Evolutionary conservation across 2,329 filamentous ascomycete genomes (phyloP).

Genomic region (Cercospora zeae-maydis): DNA sequence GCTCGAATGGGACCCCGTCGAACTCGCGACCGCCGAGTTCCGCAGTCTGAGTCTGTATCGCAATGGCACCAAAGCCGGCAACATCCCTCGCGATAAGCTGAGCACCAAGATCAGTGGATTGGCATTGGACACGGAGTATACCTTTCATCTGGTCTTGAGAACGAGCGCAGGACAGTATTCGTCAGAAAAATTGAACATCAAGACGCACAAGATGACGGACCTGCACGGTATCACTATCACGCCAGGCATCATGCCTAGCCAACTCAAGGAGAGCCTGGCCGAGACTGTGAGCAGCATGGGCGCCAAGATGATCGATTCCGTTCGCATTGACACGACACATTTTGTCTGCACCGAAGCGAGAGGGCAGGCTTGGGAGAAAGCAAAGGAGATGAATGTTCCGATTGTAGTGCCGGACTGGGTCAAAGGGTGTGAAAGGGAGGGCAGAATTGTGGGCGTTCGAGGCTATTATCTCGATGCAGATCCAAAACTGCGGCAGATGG

Average conservation of each 20-base stretch:
- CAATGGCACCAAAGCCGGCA: conserved; percentile 94
- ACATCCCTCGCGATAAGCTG: conserved; percentile 85
- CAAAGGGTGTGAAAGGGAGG: conserved; percentile 89
- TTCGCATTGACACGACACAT: conserved; percentile 96
- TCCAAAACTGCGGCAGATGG: conserved; percentile 57
- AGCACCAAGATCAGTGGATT: conserved; percentile 96
- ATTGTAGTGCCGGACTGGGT: conserved; percentile 97
- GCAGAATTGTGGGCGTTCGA: conserved; percentile 86
- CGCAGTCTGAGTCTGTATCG: conserved; percentile 87
- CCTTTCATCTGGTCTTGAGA: conserved; percentile 85
- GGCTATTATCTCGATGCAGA: conserved; percentile 94
- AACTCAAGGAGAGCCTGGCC: conserved; percentile 68
- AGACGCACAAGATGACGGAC: conserved; percentile 98
- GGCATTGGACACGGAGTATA: conserved; percentile 94
- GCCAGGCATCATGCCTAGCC: conserved; percentile 74
- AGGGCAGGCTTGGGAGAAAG: conserved; percentile 90
- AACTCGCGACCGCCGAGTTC: conserved; percentile 86
- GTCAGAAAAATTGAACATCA: conserved; percentile 78
- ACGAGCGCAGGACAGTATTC: conserved; percentile 85
- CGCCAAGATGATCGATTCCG: conserved; percentile 82
- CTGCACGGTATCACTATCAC: conserved; percentile 93
- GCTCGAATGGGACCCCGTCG: conserved; percentile 94
- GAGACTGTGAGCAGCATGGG: conserved; percentile 82
- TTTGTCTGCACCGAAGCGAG: conserved; percentile 95
- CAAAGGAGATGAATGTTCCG: conserved; percentile 95